phyloP scores from a whole-genome alignment of 306 rosid genomes.

The Cicer judaicum region DNA sequence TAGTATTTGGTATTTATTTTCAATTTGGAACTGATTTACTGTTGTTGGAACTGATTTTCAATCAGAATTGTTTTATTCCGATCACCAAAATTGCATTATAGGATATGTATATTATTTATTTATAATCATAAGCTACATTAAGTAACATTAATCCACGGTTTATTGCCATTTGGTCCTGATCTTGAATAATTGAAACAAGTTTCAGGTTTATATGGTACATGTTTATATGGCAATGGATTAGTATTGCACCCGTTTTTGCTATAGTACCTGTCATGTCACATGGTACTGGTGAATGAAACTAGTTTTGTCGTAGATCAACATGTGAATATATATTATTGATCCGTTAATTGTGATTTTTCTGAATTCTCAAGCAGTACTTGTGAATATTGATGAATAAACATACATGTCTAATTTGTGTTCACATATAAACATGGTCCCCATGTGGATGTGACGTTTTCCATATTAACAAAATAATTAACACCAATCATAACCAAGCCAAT shows the following conservation, averaged over 20 bases:
- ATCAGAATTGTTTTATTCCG: neutral
- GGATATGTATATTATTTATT: neutral
- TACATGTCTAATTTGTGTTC: neutral
- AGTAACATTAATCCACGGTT: neutral
- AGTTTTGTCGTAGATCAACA: neutral
- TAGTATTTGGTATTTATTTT: neutral
- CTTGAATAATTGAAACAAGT: neutral
- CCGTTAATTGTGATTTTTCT: neutral
- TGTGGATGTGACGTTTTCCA: neutral
- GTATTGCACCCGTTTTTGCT: neutral
- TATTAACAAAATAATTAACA: conserved; percentile 2
- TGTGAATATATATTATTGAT: conserved; percentile 3
- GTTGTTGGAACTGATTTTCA: neutral
- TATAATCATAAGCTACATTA: neutral
- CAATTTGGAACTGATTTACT: neutral
- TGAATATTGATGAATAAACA: neutral
- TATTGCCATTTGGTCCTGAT: neutral
- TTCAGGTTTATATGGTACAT: neutral
- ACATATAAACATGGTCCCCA: neutral
- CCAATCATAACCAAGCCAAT: conserved; percentile 38
- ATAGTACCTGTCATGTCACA: neutral
- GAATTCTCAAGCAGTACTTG: neutral
- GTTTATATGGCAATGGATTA: neutral
- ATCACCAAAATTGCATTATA: neutral
- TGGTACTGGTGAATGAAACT: conserved; percentile 4